phyloP scores from a whole-genome alignment of 2,329 filamentous ascomycete species.

The Ceratocystis cacaofunesta region DNA sequence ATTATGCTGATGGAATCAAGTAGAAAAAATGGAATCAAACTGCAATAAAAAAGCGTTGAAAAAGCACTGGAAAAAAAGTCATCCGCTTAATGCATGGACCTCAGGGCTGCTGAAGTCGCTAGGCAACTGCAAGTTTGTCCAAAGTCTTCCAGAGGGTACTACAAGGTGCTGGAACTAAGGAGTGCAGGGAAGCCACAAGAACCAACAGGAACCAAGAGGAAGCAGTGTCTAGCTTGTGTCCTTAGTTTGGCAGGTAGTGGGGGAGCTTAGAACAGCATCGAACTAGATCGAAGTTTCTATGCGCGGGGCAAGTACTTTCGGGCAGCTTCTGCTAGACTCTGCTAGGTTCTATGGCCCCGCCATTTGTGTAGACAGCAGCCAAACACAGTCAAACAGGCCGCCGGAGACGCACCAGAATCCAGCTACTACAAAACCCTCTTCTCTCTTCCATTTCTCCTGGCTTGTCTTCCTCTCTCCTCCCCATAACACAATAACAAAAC shows the following conservation, averaged over 20 bases:
- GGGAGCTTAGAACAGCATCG: conserved; percentile 28
- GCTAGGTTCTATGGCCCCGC: conserved; percentile 10
- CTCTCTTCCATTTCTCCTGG: not conserved
- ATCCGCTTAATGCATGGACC: not conserved
- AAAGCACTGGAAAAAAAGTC: not conserved
- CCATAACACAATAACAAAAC: conserved; percentile 12
- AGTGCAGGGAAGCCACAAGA: not conserved
- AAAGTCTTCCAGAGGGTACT: not conserved
- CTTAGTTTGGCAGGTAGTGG: conserved; percentile 12
- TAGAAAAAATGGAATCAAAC: not conserved
- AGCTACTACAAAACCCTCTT: conserved; percentile 16
- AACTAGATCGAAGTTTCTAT: conserved; percentile 28
- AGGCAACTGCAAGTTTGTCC: not conserved
- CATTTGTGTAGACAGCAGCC: not conserved
- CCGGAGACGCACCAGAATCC: not conserved
- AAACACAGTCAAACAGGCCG: conserved; percentile 5
- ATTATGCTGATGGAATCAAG: not conserved
- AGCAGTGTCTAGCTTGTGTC: conserved; percentile 3
- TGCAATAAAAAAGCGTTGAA: not conserved
- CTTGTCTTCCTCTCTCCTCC: conserved; percentile 2
- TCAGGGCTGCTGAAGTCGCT: not conserved
- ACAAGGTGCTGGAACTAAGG: not conserved
- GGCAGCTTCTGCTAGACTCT: conserved; percentile 14
- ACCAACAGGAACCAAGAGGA: not conserved
- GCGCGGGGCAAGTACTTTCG: conserved; percentile 17